Evolutionary conservation across 1,284 basidiomycete species (phyloP).

Genomic region (Leccinum glutinopallens): DNA sequence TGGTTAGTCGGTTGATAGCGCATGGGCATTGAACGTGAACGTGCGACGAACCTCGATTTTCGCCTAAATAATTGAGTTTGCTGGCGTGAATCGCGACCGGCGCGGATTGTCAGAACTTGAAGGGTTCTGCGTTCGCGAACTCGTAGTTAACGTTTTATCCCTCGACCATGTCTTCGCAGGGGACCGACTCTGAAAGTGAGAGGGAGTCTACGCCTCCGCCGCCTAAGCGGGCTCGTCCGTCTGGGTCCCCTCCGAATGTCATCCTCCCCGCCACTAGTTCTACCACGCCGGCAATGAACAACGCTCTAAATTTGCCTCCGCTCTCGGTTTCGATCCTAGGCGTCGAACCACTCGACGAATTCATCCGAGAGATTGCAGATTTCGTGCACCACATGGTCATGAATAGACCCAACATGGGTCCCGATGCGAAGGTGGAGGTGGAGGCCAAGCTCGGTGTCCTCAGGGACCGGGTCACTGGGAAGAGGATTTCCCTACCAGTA

Average conservation of each 20-base stretch:
- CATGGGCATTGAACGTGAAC: slow-evolving; percentile 44
- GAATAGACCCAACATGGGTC: slow-evolving; percentile 50
- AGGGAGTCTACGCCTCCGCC: slow-evolving; percentile 31
- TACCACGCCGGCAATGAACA: slow-evolving; percentile 29
- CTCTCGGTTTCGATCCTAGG: slow-evolving; percentile 90
- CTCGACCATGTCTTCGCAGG: slow-evolving; percentile 34
- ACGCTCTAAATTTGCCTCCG: slow-evolving; percentile 48
- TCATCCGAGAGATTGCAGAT: slow-evolving; percentile 89
- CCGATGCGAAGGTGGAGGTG: slow-evolving; percentile 66
- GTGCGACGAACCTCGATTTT: slow-evolving; percentile 2
- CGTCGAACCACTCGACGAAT: slow-evolving; percentile 92
- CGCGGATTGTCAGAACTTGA: neutral
- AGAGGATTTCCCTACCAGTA: slow-evolving; percentile 72
- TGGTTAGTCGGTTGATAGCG: slow-evolving; percentile 50
- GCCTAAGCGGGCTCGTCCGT: slow-evolving; percentile 31
- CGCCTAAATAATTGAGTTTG: neutral
- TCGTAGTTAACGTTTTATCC: slow-evolving; percentile 14
- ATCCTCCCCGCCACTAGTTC: slow-evolving; percentile 18
- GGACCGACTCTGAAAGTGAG: slow-evolving; percentile 37
- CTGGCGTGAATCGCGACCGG: neutral
- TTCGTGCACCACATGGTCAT: slow-evolving; percentile 78
- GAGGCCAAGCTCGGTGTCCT: slow-evolving; percentile 93
- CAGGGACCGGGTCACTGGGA: slow-evolving; percentile 57
- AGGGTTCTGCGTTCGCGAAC: slow-evolving; percentile 6
- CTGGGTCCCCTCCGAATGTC: slow-evolving; percentile 29